A percentile compares a stretch with the other conserved stretches of the same genome.
These are phyloP conservation scores for Fusarium mundagurra DNA, from an alignment of 2,329 filamentous ascomycete species.

Conservation along the genomic window DNA sequence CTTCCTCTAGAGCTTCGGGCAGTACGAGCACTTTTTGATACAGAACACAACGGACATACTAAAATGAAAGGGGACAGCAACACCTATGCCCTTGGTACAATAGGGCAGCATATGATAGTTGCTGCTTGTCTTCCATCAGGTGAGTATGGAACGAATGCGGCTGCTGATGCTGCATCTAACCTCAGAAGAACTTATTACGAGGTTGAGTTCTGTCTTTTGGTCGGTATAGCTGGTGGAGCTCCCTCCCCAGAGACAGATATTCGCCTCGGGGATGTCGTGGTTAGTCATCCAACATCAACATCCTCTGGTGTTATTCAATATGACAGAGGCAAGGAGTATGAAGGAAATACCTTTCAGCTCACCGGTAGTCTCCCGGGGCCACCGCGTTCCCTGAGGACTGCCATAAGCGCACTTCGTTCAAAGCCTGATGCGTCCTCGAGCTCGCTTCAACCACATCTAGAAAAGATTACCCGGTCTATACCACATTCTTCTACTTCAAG, in stretches of 20 bases:
- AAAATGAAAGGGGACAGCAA: background rate
- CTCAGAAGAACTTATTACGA: background rate
- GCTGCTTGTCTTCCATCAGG: accelerated
- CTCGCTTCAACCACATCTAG: accelerated
- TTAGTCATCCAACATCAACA: accelerated
- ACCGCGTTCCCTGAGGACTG: background rate
- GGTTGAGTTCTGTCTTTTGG: background rate
- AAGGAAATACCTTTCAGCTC: background rate
- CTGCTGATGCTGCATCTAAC: accelerated
- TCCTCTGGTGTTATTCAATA: accelerated
- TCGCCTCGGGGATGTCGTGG: background rate
- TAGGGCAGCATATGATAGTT: accelerated
- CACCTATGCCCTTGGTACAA: background rate
- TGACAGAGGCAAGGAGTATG: background rate
- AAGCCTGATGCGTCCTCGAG: accelerated
- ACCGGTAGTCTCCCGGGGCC: accelerated
- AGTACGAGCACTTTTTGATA: accelerated
- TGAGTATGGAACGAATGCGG: background rate
- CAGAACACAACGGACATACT: background rate
- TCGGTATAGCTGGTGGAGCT: accelerated
- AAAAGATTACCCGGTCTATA: accelerated
- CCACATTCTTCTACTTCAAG: accelerated
- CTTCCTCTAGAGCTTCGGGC: background rate
- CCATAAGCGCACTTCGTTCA: background rate
- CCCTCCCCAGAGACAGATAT: background rate